phyloP scores from a whole-genome alignment of 805 yeast species.

The Wickerhamiella cacticola region DNA sequence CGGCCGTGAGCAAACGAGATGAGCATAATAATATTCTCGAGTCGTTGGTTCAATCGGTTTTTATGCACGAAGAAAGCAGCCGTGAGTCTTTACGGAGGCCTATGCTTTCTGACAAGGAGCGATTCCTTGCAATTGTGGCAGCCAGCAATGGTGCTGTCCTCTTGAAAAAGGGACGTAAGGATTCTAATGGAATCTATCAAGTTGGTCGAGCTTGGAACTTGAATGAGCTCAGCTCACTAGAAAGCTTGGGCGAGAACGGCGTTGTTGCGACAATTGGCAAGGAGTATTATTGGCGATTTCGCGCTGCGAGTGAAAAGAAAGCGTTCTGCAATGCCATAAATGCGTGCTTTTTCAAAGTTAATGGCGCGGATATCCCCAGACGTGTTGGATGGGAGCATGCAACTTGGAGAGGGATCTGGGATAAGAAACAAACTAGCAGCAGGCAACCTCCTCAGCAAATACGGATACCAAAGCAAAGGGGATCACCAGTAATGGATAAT shows the following conservation, averaged over 20 bases:
- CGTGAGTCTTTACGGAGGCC: not conserved
- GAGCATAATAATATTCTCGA: not conserved
- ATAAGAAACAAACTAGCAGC: not conserved
- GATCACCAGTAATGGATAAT: not conserved
- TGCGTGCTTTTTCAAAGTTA: slow-evolving; percentile 43
- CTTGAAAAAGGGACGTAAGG: slow-evolving; percentile 77
- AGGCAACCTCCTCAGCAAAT: not conserved
- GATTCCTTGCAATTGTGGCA: slow-evolving; percentile 17
- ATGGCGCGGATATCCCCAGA: slow-evolving; percentile 44
- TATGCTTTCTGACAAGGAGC: slow-evolving; percentile 9
- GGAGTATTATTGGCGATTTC: slow-evolving; percentile 72
- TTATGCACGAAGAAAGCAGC: not conserved
- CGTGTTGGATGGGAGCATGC: slow-evolving; percentile 25
- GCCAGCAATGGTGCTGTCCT: slow-evolving; percentile 31
- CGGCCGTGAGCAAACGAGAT: slow-evolving; percentile 10
- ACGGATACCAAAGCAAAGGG: not conserved
- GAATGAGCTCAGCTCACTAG: slow-evolving; percentile 50
- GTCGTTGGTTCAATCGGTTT: not conserved
- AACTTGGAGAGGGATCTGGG: slow-evolving; percentile 1
- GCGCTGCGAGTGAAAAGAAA: slow-evolving; percentile 43
- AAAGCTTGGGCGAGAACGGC: slow-evolving; percentile 36
- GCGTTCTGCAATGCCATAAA: slow-evolving; percentile 45
- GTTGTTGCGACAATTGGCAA: slow-evolving; percentile 53
- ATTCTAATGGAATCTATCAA: slow-evolving; percentile 61
- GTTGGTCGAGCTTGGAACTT: slow-evolving; percentile 90